phyloP scores from a whole-genome alignment of 192 early-diverging fungal genomes.

The Phycomyces nitens region DNA sequence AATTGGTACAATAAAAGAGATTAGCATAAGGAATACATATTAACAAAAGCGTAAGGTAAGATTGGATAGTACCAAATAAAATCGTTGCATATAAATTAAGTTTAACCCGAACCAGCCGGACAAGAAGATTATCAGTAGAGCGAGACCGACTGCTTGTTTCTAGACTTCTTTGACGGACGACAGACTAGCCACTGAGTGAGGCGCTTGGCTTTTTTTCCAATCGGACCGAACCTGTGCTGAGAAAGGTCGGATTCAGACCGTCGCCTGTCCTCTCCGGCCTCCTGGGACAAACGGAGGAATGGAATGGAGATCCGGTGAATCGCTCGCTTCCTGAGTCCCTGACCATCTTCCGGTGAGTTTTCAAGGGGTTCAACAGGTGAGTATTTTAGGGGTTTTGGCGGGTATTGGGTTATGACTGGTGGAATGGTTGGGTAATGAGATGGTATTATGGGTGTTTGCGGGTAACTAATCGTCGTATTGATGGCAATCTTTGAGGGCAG shows the following conservation, averaged over 20 bases:
- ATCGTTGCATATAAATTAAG: neutral
- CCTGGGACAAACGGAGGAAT: neutral
- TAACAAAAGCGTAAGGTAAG: too few relatives aligned
- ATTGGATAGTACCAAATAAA: neutral
- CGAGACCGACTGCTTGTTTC: neutral
- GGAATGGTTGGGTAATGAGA: constrained; percentile 20
- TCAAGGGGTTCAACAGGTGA: constrained; percentile 27
- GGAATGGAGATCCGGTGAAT: neutral
- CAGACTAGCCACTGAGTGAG: neutral
- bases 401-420: constrained; percentile 33
- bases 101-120: neutral
- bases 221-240: neutral
- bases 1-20: too few relatives aligned
- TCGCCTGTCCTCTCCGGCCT: neutral
- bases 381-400: constrained; percentile 29
- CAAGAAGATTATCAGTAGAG: neutral
- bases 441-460: constrained; percentile 4
- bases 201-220: neutral
- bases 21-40: too few relatives aligned
- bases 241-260: neutral
- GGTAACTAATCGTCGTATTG: constrained; percentile 28
- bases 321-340: neutral
- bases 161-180: neutral
- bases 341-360: neutral
- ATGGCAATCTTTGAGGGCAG: constrained; percentile 25